phyloP scores from a whole-genome alignment of 139 green algal species.

The Raphidocelis subcapitata region DNA sequence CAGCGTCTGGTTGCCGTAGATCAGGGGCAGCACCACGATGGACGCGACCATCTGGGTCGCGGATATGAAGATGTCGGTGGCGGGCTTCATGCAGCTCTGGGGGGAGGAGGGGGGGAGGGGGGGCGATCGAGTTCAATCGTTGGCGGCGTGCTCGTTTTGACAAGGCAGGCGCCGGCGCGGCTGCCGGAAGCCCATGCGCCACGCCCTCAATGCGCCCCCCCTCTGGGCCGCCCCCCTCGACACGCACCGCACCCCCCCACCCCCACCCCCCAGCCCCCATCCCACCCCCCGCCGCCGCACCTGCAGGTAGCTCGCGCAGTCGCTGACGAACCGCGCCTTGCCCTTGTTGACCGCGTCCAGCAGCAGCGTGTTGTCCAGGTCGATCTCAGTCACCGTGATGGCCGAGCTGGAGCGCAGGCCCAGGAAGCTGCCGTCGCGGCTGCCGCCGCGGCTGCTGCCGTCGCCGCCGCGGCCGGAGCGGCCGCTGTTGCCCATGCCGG shows the following conservation, averaged over 20 bases:
- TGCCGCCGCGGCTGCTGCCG: no score
- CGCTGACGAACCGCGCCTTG: constrained; percentile 62
- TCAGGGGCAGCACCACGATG: constrained; percentile 65
- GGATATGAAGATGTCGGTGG: constrained; percentile 65
- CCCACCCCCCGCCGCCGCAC: background rate
- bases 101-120: constrained; percentile 4
- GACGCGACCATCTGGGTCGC: constrained; percentile 57
- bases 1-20: constrained; percentile 49
- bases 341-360: constrained; percentile 66
- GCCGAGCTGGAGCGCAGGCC: constrained; percentile 13
- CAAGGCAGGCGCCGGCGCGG: no score
- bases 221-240: background rate
- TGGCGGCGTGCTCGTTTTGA: no score
- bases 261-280: background rate
- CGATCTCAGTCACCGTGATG: constrained; percentile 61
- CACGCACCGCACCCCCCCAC: background rate
- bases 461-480: no score
- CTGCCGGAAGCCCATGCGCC: no score
- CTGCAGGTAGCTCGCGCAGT: constrained; percentile 64
- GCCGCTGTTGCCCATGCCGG: background rate
- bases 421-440: no score
- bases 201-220: background rate
- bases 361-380: constrained; percentile 63
- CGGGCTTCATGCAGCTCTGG: constrained; percentile 60
- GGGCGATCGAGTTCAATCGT: no score